A percentile compares a stretch with the other conserved stretches of the same genome.
phyloP scores from a whole-genome alignment of 805 yeast genomes.

The Wickerhamomyces sydowiorum region DNA sequence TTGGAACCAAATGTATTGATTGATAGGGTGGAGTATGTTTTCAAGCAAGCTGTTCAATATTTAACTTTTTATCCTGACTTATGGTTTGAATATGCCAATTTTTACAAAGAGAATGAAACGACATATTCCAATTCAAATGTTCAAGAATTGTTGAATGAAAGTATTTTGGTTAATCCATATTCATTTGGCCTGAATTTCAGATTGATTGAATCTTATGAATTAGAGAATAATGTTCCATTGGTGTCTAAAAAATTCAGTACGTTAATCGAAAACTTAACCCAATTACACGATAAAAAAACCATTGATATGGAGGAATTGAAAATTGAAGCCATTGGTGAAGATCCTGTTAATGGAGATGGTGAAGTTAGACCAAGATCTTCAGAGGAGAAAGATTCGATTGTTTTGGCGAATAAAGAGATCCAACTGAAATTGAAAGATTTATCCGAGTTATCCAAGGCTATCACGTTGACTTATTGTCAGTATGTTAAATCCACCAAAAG shows the following conservation, averaged over 20 bases:
- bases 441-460: constrained; percentile 27
- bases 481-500: constrained; percentile 72
- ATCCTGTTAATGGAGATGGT: constrained; percentile 7
- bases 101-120: constrained; percentile 18
- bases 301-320: constrained; percentile 14
- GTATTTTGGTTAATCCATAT: constrained; percentile 58
- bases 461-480: constrained; percentile 64
- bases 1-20: constrained; percentile 43
- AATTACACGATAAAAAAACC: constrained; percentile 26
- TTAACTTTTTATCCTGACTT: constrained; percentile 64
- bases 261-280: constrained; percentile 42
- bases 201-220: constrained; percentile 66
- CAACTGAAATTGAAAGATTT: constrained; percentile 10
- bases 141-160: constrained; percentile 45
- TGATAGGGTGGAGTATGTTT: constrained; percentile 65
- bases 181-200: constrained; percentile 64
- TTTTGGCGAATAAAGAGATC: constrained; percentile 11
- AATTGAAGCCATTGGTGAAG: constrained; percentile 11
- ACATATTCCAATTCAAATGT: constrained; percentile 11
- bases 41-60: constrained; percentile 57
- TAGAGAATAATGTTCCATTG: constrained; percentile 41
- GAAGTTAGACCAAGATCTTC: constrained; percentile 13
- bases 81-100: constrained; percentile 62
- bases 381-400: constrained; percentile 8
- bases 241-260: constrained; percentile 44